Conservation (phyloP, 1,284 basidiomycete genomes). For the Heimioporus retisporus region DNA sequence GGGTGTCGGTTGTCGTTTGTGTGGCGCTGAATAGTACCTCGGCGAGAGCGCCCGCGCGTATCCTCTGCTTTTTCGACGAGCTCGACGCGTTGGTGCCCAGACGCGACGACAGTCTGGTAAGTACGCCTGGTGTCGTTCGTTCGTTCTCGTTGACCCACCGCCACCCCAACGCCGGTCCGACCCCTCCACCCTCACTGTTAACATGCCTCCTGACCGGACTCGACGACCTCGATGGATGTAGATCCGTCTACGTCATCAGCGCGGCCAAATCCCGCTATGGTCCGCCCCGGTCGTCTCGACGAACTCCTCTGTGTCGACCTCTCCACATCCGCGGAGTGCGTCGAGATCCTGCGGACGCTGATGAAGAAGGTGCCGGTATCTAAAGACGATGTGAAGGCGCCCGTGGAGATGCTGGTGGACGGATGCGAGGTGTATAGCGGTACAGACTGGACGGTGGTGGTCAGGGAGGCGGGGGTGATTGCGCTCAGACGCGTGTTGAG, state of each 20-base stretch:
- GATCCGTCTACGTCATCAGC: conserved; percentile 95
- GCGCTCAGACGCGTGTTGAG: conserved; percentile 84
- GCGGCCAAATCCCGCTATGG: conserved; percentile 99
- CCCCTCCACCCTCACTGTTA: too few relatives aligned
- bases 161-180: too few relatives aligned
- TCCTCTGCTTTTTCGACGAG: conserved; percentile 98
- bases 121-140: too few relatives aligned
- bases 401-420: conserved; percentile 65
- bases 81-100: conserved; percentile 96
- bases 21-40: conserved; percentile 76
- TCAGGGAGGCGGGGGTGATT: conserved; percentile 84
- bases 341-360: conserved; percentile 85
- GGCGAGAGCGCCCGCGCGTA: conserved; percentile 94
- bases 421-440: conserved; percentile 91
- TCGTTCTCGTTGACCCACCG: too few relatives aligned
- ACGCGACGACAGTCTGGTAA: conserved; percentile 90
- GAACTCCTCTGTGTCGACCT: conserved; percentile 98
- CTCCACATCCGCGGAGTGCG: conserved; percentile 81
- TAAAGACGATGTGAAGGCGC: conserved; percentile 22
- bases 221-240: conserved; percentile 91
- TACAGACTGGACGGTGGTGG: too few relatives aligned
- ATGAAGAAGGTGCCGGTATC: conserved; percentile 77
- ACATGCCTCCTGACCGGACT: too few relatives aligned
- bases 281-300: conserved; percentile 96
- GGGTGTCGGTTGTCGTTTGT: background rate